phyloP scores from a whole-genome alignment of 805 yeast species.

The Hanseniaspora hatyaiensis region DNA sequence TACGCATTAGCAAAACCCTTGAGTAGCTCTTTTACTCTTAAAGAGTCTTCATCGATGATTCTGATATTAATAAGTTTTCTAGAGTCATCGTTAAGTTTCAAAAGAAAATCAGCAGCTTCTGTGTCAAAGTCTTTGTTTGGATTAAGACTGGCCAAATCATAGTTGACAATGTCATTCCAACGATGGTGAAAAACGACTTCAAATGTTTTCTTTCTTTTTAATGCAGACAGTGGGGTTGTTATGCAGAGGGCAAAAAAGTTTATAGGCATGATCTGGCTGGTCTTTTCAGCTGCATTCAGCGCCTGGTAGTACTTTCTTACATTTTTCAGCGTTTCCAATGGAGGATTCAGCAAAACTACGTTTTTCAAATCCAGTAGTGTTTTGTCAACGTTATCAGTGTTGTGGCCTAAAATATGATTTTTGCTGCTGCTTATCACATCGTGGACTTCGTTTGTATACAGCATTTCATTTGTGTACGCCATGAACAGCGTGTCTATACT shows the following conservation, averaged over 20 bases:
- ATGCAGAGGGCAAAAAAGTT: neutral
- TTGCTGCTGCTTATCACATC: no score
- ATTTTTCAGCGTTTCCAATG: neutral
- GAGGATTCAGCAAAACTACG: conserved; percentile 9
- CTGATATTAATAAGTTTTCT: conserved; percentile 5
- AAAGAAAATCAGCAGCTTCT: neutral
- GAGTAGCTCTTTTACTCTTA: neutral
- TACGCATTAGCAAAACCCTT: neutral
- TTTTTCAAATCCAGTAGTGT: no score
- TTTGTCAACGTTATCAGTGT: no score
- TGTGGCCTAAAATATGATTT: no score
- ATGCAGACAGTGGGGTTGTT: neutral
- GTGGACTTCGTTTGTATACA: no score
- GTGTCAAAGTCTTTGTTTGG: neutral
- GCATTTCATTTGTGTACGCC: no score
- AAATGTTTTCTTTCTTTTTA: neutral
- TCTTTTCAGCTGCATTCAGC: no score
- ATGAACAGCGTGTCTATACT: no score
- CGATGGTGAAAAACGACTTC: neutral
- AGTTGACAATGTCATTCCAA: conserved; percentile 4
- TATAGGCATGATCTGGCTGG: no score
- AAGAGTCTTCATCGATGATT: neutral
- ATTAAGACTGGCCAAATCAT: conserved; percentile 1
- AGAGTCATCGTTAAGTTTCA: conserved; percentile 3
- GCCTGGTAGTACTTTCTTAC: neutral